Percentiles rank a stretch among this genome's conserved stretches.
These are phyloP conservation scores for Lotus japonicus DNA, from an alignment of 306 rosid species.

Conservation along the genomic window DNA sequence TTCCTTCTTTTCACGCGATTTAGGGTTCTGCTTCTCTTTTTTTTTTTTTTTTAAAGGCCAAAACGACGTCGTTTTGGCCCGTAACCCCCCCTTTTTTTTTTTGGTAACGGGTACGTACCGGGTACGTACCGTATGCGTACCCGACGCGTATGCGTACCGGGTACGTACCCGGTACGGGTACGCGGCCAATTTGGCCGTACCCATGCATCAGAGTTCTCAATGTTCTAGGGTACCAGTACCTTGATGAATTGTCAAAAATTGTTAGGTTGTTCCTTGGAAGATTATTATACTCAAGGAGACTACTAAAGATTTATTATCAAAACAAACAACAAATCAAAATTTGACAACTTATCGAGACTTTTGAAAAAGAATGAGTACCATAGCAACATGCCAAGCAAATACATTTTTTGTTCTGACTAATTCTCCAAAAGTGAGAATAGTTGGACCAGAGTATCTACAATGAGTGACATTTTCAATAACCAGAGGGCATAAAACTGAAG, in stretches of 20 bases:
- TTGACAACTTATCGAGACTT: background rate
- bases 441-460: background rate
- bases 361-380: background rate
- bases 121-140: too few species aligned
- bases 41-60: too few species aligned
- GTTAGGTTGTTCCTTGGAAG: background rate
- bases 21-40: too few species aligned
- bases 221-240: background rate
- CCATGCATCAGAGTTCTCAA: too few species aligned
- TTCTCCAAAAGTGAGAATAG: background rate
- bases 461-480: background rate
- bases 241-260: background rate
- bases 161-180: too few species aligned
- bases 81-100: too few species aligned
- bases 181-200: too few species aligned
- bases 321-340: background rate
- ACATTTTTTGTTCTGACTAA: background rate
- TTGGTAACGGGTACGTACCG: too few species aligned
- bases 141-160: too few species aligned
- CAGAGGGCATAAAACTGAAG: background rate
- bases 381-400: background rate
- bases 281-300: background rate
- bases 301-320: background rate
- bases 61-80: too few species aligned
- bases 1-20: too few species aligned